Base-by-base conservation (phyloP, 2,329 filamentous ascomycete species). In the Fusarium beomiforme region DNA sequence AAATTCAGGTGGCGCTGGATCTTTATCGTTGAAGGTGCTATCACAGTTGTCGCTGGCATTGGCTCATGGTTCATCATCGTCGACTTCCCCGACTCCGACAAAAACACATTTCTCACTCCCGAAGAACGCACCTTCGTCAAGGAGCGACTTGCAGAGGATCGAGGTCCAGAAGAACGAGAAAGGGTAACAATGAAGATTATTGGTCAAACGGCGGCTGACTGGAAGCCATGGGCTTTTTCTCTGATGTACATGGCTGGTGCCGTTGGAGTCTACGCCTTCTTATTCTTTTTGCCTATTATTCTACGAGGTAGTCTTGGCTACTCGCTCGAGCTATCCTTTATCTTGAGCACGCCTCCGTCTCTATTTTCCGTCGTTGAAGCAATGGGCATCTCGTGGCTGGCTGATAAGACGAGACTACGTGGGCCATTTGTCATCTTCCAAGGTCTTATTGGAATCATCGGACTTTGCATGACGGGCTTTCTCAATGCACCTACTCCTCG, bases 61-160 rank as follows among this genome's bases (percentile, higher is more conserved):
- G 69, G 68, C 1, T 71, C 68, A 1, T 71, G 69, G 69, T 71
- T 71, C 29, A 65, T 71, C 42, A 71, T 71, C 29, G 64, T 71
- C n/a, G 68, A 71, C 51, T 71, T 71, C 26, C 69, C 69, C 3
- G 68, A 71, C 31, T 69, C 69, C 0, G 31, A 60, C 9, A 55
- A 37, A 26, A 71, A 71, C 29, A 71, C 58, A 3, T 71, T 71
- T 17, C 64, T 71, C 3, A 69, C 64, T 1, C 4, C 42, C 1
- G 64, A 71, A 21, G 69, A 71, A 46, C 46, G 68, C 0, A 41
- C 36, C 2, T 71, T 71, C 17, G 59, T 71, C 13, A 68, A 71
- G 12, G 55, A 59, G 3, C 39, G 69, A 3, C 64, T 71, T 0
- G 54, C 36, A 2, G 46, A 59, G 0, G 69, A 71, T 0, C 69